Conservation (phyloP, 352 stramenopile species). For the Pythium aristosporum region DNA sequence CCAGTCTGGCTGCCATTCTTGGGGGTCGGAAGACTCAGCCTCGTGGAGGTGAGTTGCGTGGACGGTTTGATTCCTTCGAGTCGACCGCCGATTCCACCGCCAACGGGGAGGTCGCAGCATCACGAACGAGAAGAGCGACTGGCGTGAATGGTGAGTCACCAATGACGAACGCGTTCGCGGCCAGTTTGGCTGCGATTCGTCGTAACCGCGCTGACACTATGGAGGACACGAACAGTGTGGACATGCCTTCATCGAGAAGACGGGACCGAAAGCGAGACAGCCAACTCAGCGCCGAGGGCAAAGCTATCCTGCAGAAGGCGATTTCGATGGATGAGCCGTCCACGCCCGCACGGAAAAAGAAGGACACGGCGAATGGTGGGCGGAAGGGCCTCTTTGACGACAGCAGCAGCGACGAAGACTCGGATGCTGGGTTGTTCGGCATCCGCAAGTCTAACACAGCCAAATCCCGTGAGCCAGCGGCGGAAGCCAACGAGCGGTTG, state of each 20-base stretch:
- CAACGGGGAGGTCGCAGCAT: constrained; percentile 11
- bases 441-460: constrained; percentile 19
- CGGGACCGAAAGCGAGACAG: constrained; percentile 65
- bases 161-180: constrained; percentile 70
- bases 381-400: constrained; percentile 81
- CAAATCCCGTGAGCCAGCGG: neutral
- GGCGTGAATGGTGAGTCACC: constrained; percentile 7
- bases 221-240: constrained; percentile 37
- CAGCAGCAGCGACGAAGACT: constrained; percentile 57
- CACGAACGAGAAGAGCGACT: constrained; percentile 6
- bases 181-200: constrained; percentile 72
- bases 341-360: constrained; percentile 26
- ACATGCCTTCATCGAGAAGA: constrained; percentile 17
- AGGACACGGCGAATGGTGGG: constrained; percentile 26
- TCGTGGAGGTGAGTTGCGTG: constrained; percentile 26
- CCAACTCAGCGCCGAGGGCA: constrained; percentile 75
- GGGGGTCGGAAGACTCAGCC: constrained; percentile 34
- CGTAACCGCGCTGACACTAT: constrained; percentile 64
- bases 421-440: constrained; percentile 51
- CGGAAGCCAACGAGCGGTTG: neutral
- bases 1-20: constrained; percentile 64
- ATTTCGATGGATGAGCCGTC: constrained; percentile 35
- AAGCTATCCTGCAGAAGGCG: constrained; percentile 70
- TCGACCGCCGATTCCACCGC: constrained; percentile 28
- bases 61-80: constrained; percentile 55